phyloP scores from a whole-genome alignment of 805 yeast genomes.

The Candida nonsorbophila region DNA sequence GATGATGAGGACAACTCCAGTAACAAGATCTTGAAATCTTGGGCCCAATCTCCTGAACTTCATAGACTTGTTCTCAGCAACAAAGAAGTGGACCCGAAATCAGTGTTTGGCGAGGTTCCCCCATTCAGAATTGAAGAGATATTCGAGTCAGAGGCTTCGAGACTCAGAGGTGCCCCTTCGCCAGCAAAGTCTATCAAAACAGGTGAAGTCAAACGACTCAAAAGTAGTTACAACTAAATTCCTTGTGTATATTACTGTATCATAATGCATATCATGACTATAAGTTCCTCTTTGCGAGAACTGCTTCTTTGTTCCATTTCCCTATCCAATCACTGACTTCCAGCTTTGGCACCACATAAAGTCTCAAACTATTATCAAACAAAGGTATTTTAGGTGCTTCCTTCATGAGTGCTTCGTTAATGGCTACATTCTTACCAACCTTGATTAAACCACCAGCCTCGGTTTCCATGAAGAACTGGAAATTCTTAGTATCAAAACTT shows the following conservation, averaged over 20 bases:
- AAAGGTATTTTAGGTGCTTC: slow-evolving; percentile 66
- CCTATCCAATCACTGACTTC: slow-evolving; percentile 62
- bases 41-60: slow-evolving; percentile 38
- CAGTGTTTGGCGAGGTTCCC: slow-evolving; percentile 71
- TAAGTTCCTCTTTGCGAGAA: slow-evolving; percentile 39
- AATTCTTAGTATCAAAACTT: slow-evolving; percentile 51
- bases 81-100: slow-evolving; percentile 51
- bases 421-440: slow-evolving; percentile 69
- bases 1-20: slow-evolving; percentile 29
- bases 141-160: slow-evolving; percentile 48
- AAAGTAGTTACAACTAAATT: no score
- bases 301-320: slow-evolving; percentile 59
- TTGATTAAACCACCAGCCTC: slow-evolving; percentile 78
- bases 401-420: slow-evolving; percentile 60
- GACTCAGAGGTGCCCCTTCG: slow-evolving; percentile 51
- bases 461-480: slow-evolving; percentile 81
- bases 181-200: no score
- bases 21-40: slow-evolving; percentile 20
- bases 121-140: slow-evolving; percentile 66
- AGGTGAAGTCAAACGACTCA: no score
- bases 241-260: slow-evolving; percentile 1
- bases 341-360: slow-evolving; percentile 74
- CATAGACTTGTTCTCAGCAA: slow-evolving; percentile 20
- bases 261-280: slow-evolving; percentile 1
- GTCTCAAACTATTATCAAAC: slow-evolving; percentile 64